A percentile compares a stretch with the other conserved stretches of the same genome.
phyloP scores from a whole-genome alignment of 176 grass and related monocot genomes.

The Avena atlantica region DNA sequence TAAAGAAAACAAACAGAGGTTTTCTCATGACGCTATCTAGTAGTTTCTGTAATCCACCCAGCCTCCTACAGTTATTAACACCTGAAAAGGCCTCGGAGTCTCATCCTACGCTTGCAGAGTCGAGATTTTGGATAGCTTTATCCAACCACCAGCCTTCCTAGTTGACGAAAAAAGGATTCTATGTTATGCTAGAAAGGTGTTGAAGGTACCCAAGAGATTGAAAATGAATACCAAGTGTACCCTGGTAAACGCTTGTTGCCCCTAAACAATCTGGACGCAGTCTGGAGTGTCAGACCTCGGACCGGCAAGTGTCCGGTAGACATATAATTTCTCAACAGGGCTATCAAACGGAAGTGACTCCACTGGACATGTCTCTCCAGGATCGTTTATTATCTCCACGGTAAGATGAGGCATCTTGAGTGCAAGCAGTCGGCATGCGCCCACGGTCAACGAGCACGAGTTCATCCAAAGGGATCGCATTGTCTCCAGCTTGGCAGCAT shows the following conservation, averaged over 20 bases:
- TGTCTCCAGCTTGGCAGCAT: constrained; percentile 78
- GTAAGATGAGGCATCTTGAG: constrained; percentile 66
- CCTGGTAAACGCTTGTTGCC: not conserved
- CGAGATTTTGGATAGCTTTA: constrained; percentile 6
- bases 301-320: constrained; percentile 71
- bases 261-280: constrained; percentile 64
- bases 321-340: constrained; percentile 64
- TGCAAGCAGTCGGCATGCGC: constrained; percentile 65
- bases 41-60: constrained; percentile 56
- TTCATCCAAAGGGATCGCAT: constrained; percentile 98
- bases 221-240: constrained; percentile 40
- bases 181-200: constrained; percentile 42
- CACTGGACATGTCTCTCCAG: constrained; percentile 40
- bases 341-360: constrained; percentile 58
- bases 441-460: constrained; percentile 68
- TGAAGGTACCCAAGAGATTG: constrained; percentile 47
- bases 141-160: constrained; percentile 48
- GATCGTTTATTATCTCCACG: constrained; percentile 72
- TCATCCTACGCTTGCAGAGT: constrained; percentile 39
- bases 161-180: constrained; percentile 29
- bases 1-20: constrained; percentile 58
- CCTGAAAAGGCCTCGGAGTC: constrained; percentile 42
- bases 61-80: constrained; percentile 69
- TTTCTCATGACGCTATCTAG: constrained; percentile 67
- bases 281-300: constrained; percentile 64